phyloP scores from a whole-genome alignment of 257 asterid genomes.

The Euphrasia confusa region DNA sequence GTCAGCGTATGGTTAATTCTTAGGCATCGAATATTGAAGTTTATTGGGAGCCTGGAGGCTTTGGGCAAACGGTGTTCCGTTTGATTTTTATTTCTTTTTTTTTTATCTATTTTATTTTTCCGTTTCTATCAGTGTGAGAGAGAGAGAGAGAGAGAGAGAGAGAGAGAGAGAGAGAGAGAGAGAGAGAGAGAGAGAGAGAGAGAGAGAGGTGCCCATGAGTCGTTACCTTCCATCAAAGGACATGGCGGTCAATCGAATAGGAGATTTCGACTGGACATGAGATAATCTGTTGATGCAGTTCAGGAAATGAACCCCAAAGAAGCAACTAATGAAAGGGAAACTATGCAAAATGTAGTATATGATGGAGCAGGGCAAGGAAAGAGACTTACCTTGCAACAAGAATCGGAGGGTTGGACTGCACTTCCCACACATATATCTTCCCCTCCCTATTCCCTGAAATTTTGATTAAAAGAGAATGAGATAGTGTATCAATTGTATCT shows the following conservation, averaged over 20 bases:
- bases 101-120: no score
- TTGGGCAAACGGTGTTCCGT: no score
- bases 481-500: slow-evolving; percentile 6
- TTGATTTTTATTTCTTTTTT: no score
- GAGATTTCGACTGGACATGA: slow-evolving; percentile 79
- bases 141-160: neutral
- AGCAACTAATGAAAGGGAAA: slow-evolving; percentile 1
- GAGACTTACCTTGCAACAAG: slow-evolving; percentile 64
- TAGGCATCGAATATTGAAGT: no score
- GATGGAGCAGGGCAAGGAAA: slow-evolving; percentile 13
- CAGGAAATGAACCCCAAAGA: slow-evolving; percentile 3
- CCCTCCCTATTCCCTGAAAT: slow-evolving; percentile 90
- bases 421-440: slow-evolving; percentile 89
- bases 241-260: slow-evolving; percentile 90
- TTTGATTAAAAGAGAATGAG: slow-evolving; percentile 23
- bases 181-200: neutral
- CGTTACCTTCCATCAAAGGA: slow-evolving; percentile 89
- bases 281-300: slow-evolving; percentile 49
- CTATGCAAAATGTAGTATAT: neutral
- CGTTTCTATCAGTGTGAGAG: no score
- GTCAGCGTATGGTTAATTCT: no score
- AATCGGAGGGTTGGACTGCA: slow-evolving; percentile 83
- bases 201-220: neutral
- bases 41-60: no score
- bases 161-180: no score